phyloP scores from a whole-genome alignment of 2,329 filamentous ascomycete genomes.

The Neofusicoccum sp. region DNA sequence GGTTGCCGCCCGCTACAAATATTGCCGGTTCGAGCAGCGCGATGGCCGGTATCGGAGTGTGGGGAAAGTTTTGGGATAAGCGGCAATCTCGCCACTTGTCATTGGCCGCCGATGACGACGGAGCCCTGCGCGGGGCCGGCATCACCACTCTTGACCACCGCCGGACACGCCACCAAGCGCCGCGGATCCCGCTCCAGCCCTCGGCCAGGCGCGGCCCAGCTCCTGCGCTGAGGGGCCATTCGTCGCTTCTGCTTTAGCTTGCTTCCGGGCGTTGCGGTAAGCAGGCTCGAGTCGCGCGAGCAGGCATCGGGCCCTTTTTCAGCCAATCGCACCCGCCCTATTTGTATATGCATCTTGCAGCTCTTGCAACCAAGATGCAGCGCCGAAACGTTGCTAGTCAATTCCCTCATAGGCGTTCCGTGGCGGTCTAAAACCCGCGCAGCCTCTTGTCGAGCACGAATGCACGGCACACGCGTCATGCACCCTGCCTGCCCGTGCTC shows the following conservation, averaged over 20 bases:
- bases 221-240: not conserved
- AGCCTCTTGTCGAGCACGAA: too few relatives aligned
- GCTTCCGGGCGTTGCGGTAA: not conserved
- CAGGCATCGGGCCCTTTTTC: not conserved
- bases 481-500: not conserved
- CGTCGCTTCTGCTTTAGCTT: not conserved
- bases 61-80: constrained; percentile 15
- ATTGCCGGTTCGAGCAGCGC: constrained; percentile 1
- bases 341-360: not conserved
- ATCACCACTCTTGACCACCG: not conserved
- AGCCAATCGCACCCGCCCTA: not conserved
- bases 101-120: not conserved
- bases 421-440: not conserved
- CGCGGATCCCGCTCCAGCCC: not conserved
- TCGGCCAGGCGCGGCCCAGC: not conserved
- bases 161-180: not conserved
- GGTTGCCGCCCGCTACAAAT: constrained; percentile 17
- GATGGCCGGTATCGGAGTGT: constrained; percentile 15
- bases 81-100: constrained; percentile 7
- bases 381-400: constrained; percentile 4
- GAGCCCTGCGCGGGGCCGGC: not conserved
- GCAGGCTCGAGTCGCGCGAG: not conserved
- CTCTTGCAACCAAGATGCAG: not conserved
- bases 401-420: not conserved
- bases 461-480: not conserved